A percentile compares a stretch with the other conserved stretches of the same genome.
phyloP scores from a whole-genome alignment of 1,139 yeast genomes.

The Groenewaldozyma auringiensis region DNA sequence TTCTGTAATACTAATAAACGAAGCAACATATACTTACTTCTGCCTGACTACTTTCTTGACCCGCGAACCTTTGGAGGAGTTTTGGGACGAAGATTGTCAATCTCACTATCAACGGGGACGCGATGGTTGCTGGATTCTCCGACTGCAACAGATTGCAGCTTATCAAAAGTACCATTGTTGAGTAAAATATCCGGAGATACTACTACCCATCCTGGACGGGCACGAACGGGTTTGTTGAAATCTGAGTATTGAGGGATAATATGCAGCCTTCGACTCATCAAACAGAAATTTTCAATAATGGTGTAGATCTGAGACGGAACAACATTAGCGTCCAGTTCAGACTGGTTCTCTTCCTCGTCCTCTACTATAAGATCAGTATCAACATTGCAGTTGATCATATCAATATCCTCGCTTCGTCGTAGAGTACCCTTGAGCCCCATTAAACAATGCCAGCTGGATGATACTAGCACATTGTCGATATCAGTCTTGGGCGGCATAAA shows the following conservation, averaged over 20 bases:
- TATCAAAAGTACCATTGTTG: slow-evolving; percentile 54
- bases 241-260: slow-evolving; percentile 58
- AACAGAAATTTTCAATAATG: slow-evolving; percentile 85
- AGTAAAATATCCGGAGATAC: slow-evolving; percentile 75
- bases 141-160: slow-evolving; percentile 34
- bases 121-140: slow-evolving; percentile 39
- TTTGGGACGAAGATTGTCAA: slow-evolving; percentile 75
- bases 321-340: slow-evolving; percentile 31
- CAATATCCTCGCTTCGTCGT: slow-evolving; percentile 72
- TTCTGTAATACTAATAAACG: neutral
- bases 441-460: slow-evolving; percentile 79
- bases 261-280: slow-evolving; percentile 74
- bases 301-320: slow-evolving; percentile 73
- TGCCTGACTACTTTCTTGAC: neutral
- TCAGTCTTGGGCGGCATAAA: slow-evolving; percentile 18
- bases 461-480: slow-evolving; percentile 11
- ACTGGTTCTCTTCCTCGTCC: neutral
- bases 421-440: slow-evolving; percentile 96
- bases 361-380: slow-evolving; percentile 67
- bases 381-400: slow-evolving; percentile 82
- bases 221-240: slow-evolving; percentile 44
- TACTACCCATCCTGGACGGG: slow-evolving; percentile 87
- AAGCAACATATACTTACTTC: neutral
- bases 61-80: slow-evolving; percentile 44
- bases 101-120: slow-evolving; percentile 62